Conservation (phyloP, 208 protist species). For the Trypanosoma caninum region DNA sequence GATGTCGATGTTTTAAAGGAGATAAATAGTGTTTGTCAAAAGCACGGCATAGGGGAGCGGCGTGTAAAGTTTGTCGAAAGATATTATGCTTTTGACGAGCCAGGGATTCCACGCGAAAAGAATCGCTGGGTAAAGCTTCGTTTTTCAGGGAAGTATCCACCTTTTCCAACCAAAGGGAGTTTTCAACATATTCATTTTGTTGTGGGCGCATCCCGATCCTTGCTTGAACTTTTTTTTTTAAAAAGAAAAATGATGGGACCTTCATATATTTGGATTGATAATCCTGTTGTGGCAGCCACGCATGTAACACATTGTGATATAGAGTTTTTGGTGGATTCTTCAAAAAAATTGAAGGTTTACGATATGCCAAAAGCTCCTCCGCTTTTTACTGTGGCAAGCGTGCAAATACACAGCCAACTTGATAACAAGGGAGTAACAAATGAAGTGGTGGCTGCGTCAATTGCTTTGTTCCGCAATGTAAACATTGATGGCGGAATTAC, state of each 20-base stretch:
- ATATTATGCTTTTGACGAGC: conserved; percentile 93
- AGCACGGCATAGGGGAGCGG: conserved; percentile 65
- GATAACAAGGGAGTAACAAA: conserved; percentile 65
- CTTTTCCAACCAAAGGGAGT: conserved; percentile 31
- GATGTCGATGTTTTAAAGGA: conserved; percentile 79
- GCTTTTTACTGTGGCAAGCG: conserved; percentile 78
- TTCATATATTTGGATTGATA: conserved; percentile 75
- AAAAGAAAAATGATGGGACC: conserved; percentile 94
- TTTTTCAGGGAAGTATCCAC: conserved; percentile 74
- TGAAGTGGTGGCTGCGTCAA: conserved; percentile 90
- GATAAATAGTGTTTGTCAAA: conserved; percentile 71
- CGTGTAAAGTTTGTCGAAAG: conserved; percentile 88
- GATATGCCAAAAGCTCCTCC: conserved; percentile 59
- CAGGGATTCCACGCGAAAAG: conserved; percentile 70
- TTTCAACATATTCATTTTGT: conserved; percentile 71
- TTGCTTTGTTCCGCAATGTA: conserved; percentile 79
- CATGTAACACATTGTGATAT: conserved; percentile 82
- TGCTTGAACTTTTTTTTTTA: conserved; percentile 93
- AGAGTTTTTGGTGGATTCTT: conserved; percentile 73
- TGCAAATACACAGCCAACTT: conserved; percentile 89
- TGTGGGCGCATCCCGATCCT: conserved; percentile 78
- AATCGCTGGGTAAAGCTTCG: conserved; percentile 87
- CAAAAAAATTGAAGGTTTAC: conserved; percentile 67
- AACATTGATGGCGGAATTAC: conserved; percentile 60
- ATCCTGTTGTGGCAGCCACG: conserved; percentile 26